These are phyloP conservation scores for Neobulgaria alba DNA, from an alignment of 2,329 filamentous ascomycete genomes.

Conservation along the genomic window DNA sequence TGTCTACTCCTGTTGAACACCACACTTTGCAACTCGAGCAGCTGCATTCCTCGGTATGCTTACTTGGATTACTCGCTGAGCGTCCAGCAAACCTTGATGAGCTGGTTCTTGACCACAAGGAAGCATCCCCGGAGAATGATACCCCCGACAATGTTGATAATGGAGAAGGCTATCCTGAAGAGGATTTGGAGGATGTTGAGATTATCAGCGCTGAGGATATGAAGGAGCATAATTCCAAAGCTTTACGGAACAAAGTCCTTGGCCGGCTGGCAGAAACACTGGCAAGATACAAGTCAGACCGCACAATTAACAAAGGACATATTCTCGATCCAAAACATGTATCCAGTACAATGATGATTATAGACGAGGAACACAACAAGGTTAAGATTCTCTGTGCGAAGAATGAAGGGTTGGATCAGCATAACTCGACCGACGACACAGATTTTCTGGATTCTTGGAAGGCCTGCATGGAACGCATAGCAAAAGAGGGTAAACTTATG, in stretches of 20 bases:
- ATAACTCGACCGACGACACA: conserved; percentile 7
- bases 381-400: conserved; percentile 7
- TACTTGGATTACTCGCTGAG: conserved; percentile 8
- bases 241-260: conserved; percentile 7
- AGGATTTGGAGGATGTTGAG: conserved; percentile 7
- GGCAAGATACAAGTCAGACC: conserved; percentile 10
- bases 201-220: conserved; percentile 6
- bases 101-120: conserved; percentile 7
- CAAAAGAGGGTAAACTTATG: conserved; percentile 4
- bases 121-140: conserved; percentile 4
- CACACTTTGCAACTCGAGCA: conserved; percentile 4
- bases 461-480: conserved; percentile 5
- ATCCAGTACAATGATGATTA: conserved; percentile 9
- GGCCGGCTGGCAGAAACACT: conserved; percentile 9
- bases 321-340: conserved; percentile 9
- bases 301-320: conserved; percentile 6
- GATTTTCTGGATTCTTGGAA: conserved; percentile 8
- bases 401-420: conserved; percentile 6
- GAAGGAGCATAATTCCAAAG: conserved; percentile 3
- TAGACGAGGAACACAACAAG: conserved; percentile 5
- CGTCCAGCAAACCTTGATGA: conserved; percentile 9
- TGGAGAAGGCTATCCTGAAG: conserved; percentile 7
- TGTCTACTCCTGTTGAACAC: conserved; percentile 4
- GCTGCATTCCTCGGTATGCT: conserved; percentile 8
- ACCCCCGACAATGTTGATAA: conserved; percentile 1